Evolutionary conservation across 148 eudicot species (phyloP), one percentile per base, ranked within the genome.

Genomic region (Camellia lanceoleosa): DNA sequence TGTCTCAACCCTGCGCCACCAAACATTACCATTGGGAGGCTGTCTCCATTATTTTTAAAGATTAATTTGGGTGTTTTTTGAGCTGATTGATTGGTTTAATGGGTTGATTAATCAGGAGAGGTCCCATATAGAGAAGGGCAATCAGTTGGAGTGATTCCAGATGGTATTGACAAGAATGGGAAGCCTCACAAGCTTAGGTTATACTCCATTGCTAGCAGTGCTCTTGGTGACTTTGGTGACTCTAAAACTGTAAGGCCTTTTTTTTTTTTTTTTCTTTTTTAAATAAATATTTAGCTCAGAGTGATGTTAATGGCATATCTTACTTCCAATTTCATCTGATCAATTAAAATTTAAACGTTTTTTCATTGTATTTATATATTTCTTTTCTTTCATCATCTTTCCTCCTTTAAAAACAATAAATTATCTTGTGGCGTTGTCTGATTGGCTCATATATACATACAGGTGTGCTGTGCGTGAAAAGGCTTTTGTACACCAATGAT

Each of bases 201-300:
- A 85, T 97, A 97, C 88, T 97, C 99, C 3, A 97, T 94, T 83
- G 98, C 99, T 75, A 97, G 99, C 91, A 97, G 99, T 81, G 99
- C 99, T 74, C 84, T 92, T 73, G 99, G 99, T 23, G 99, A 97
- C 75, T 92, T 94, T 64, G 99, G 99, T 82, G 96, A 94, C 85
- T 89, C 96, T 76, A 97, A 94, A 89, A 91, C 99, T 82, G 99
- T 94, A 84, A 87, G 94, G 30, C 30, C 65, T 81, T 6, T 43
- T 55, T 14, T 10, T 47, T 30, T 30, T 1, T 30, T 30, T 30
- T 30, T n/a, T n/a, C n/a, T 30, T 30, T 30, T 30, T 30, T 30
- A 30, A 30, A 30, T 30, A 30, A 47, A 47, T 47, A 30, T 47
- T 47, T 47, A 47, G 51, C 51, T 47, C 51, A 47, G 7, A 47